These are phyloP conservation scores for Cryphonectria radicalis DNA, from an alignment of 2,329 filamentous ascomycete species.

Conservation along the genomic window DNA sequence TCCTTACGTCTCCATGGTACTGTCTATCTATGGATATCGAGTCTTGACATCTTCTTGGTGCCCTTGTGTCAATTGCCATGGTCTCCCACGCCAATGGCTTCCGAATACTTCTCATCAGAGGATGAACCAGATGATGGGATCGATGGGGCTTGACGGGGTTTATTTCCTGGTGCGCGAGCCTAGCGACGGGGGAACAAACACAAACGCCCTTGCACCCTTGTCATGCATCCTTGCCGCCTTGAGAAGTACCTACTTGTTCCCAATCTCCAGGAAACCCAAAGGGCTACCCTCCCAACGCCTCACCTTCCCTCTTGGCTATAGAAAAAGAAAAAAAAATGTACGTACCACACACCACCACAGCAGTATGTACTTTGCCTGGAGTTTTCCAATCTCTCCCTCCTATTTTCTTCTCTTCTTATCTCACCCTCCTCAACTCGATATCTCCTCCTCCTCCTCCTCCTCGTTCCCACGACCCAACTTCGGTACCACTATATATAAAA, in stretches of 20 bases:
- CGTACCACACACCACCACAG: neutral
- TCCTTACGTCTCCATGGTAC: no score
- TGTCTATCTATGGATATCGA: neutral
- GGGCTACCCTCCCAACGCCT: neutral
- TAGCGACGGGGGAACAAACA: neutral
- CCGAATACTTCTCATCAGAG: neutral
- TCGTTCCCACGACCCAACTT: neutral
- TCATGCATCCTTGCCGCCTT: no score
- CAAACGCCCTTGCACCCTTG: neutral
- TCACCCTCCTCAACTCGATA: neutral
- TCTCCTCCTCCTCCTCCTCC: no score
- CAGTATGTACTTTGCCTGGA: no score
- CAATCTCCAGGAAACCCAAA: neutral
- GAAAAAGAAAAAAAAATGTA: neutral
- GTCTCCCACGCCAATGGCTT: neutral
- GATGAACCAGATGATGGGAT: neutral
- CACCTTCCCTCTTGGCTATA: conserved; percentile 10
- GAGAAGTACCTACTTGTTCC: neutral
- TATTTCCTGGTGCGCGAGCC: neutral
- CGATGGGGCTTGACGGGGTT: neutral
- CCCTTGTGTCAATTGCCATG: neutral
- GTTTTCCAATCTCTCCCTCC: no score
- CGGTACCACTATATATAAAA: neutral
- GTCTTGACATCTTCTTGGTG: neutral
- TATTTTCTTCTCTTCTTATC: no score